These are phyloP conservation scores for Graphium sp. DNA, from an alignment of 2,329 filamentous ascomycete species.

Conservation along the genomic window DNA sequence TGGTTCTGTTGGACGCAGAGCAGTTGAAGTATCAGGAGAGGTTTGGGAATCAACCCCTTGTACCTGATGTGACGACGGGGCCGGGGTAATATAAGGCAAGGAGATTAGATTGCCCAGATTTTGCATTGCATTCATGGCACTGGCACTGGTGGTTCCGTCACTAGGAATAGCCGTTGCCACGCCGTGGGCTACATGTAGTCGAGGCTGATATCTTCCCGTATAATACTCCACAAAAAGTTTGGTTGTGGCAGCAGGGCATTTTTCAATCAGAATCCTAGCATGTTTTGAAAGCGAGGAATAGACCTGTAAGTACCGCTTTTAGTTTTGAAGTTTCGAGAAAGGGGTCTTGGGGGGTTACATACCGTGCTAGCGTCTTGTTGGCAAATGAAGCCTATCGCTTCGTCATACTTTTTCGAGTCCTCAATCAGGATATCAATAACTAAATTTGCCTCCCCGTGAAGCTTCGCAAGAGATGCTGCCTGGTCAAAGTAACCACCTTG, in stretches of 20 bases:
- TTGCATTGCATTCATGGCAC: constrained; percentile 63
- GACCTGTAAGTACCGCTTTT: constrained; percentile 29
- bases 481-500: constrained; percentile 96
- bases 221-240: constrained; percentile 91
- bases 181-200: constrained; percentile 20
- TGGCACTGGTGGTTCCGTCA: constrained; percentile 19
- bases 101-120: constrained; percentile 74
- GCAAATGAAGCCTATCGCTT: constrained; percentile 85
- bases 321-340: rapidly evolving
- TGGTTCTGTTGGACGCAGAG: too few relatives aligned
- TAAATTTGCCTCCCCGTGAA: constrained; percentile 83
- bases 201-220: constrained; percentile 65
- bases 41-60: too few relatives aligned
- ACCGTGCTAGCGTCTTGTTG: constrained; percentile 64
- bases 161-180: constrained; percentile 4
- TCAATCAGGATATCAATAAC: constrained; percentile 94
- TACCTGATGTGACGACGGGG: too few relatives aligned
- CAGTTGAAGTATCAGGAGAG: too few relatives aligned
- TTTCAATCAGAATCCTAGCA: constrained; percentile 73
- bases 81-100: constrained; percentile 77
- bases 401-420: constrained; percentile 77
- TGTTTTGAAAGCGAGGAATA: constrained; percentile 92
- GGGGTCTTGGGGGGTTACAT: constrained; percentile 14
- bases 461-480: constrained; percentile 84
- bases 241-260: constrained; percentile 70